Percentiles rank a stretch among this genome's conserved stretches.
Evolutionary conservation across 176 grass and related monocot genomes (phyloP).

Genomic region (Oryza glaberrima): DNA sequence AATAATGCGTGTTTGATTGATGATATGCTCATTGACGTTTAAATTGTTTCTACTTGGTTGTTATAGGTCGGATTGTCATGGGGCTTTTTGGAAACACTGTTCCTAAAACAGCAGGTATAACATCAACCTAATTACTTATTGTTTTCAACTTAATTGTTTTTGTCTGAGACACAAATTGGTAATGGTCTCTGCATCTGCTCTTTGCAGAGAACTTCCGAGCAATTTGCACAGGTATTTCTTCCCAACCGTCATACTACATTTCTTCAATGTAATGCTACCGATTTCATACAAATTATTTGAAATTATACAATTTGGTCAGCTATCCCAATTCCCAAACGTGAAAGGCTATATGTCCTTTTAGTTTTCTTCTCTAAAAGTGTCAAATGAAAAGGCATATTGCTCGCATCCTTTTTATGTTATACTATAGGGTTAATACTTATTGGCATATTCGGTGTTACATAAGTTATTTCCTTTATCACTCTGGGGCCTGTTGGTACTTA

Average conservation of each 20-base stretch:
- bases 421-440: background rate
- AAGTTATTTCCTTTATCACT: background rate
- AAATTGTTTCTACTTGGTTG: constrained; percentile 27
- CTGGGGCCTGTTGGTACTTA: background rate
- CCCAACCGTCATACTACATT: background rate
- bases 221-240: constrained; percentile 86
- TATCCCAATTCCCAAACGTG: no score
- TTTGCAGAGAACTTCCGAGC: constrained; percentile 90
- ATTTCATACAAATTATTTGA: no score
- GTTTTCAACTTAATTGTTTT: background rate
- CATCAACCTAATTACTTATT: background rate
- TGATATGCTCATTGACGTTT: background rate
- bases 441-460: background rate
- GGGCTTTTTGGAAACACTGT: constrained; percentile 93
- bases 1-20: background rate
- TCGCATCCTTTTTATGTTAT: background rate
- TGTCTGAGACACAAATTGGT: constrained; percentile 1
- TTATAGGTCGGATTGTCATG: constrained; percentile 88
- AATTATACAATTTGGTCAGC: no score
- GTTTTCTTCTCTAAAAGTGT: background rate
- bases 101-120: constrained; percentile 93
- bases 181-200: constrained; percentile 10
- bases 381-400: background rate
- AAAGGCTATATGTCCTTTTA: background rate
- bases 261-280: background rate